Base-by-base conservation (phyloP, 1,139 yeast species). In the Arxiozyma bovina region DNA sequence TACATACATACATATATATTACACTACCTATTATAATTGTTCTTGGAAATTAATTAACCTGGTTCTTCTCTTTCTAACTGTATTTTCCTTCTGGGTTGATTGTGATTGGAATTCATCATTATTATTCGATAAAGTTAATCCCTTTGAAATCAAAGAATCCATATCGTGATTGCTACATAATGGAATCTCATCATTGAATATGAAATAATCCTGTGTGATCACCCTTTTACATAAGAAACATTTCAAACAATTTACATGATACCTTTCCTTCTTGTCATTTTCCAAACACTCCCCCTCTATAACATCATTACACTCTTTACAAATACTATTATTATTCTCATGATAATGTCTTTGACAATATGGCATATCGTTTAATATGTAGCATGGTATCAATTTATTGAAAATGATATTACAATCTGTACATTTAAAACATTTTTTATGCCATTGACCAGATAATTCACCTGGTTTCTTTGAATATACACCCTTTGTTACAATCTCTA, bases 361-460 rank as follows among this genome's bases (percentile, higher is more conserved):
- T 17, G 98, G 96, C 57, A 74, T 67, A 69, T 93, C 96, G 49
- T 82, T 75, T 48, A 81, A 76, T 3, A 87, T 96, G 69, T 90
- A 91, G 66, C 96, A 89, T 54, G 85, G 87, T 18, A 81, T 79
- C 18, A 78, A 75, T 63, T 81, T 83, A 59, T 74, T 76, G 68
- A 86, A 86, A 47, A 69, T 71, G 1, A 77, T 65, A 6, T 71
- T 70, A 72, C 96, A 89, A n/a, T 73, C 68, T 23, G 77, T 70
- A 72, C 99, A 93, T 22, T 75, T 73, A 73, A 93, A 91, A 68
- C 99, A 93, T 18, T 76, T 73, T 52, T 95, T 77, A 68, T 93
- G 99, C 98, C 98, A 91, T 70, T 90, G 94, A 0, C 99, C 99
- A 1, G 91, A 79, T 46, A 93, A 73, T 62, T 86, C 91, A n/a